Evolutionary conservation across 2,329 filamentous ascomycete genomes (phyloP).

Genomic region (Xylaria sp.): DNA sequence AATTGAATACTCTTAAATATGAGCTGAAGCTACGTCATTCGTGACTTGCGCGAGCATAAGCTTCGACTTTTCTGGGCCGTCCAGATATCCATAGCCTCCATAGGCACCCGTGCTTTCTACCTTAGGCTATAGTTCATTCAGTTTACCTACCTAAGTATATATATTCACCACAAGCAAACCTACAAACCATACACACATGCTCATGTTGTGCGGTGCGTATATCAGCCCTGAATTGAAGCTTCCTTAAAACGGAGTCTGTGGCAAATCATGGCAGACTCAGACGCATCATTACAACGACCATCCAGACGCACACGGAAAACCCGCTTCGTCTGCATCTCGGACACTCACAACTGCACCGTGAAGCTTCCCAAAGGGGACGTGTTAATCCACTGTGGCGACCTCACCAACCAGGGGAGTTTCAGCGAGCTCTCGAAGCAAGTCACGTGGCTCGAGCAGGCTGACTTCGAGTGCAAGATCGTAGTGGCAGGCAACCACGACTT

Average conservation of each 20-base stretch:
- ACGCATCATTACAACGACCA: neutral
- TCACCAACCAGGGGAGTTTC: constrained; percentile 77
- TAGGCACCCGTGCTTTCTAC: neutral
- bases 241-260: neutral
- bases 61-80: neutral
- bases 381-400: constrained; percentile 79
- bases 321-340: constrained; percentile 79
- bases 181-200: constrained; percentile 7
- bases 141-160: too few relatives aligned
- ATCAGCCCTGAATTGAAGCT: neutral
- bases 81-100: neutral
- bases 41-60: neutral
- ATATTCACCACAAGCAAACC: neutral
- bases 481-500: constrained; percentile 82
- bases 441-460: constrained; percentile 73
- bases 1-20: neutral
- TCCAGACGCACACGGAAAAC: constrained; percentile 57
- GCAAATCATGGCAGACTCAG: constrained; percentile 26
- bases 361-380: constrained; percentile 78
- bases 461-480: constrained; percentile 77
- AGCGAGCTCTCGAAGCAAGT: constrained; percentile 70
- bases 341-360: constrained; percentile 76
- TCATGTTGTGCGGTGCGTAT: neutral
- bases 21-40: constrained; percentile 13
- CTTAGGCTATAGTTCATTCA: neutral